Conservation (phyloP, 441 rosid genomes). For the Populus hybrid region DNA sequence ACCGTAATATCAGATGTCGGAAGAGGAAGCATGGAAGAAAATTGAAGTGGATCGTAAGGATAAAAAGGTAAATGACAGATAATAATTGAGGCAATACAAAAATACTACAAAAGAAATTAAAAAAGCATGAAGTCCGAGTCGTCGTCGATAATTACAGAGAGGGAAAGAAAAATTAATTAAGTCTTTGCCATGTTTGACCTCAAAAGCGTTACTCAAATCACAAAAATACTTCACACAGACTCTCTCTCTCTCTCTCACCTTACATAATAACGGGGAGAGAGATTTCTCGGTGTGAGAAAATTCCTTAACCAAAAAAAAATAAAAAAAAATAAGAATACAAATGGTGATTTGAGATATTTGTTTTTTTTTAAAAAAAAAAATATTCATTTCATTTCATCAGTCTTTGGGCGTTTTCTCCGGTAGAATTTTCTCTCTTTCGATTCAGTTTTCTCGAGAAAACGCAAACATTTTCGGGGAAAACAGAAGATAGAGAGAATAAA, state of each 20-base stretch:
- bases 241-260: background rate
- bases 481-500: background rate
- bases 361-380: too few relatives aligned
- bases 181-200: constrained; percentile 65
- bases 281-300: background rate
- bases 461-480: constrained; percentile 24
- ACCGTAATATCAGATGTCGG: background rate
- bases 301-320: background rate
- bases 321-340: too few relatives aligned
- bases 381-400: too few relatives aligned
- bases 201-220: background rate
- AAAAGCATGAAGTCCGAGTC: constrained; percentile 3
- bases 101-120: background rate
- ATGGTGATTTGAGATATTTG: background rate
- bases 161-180: constrained; percentile 1
- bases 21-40: constrained; percentile 7
- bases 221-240: background rate
- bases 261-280: background rate
- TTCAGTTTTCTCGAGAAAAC: constrained; percentile 22
- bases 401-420: too few relatives aligned
- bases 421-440: background rate
- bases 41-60: background rate
- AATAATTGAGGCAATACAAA: background rate
- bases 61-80: background rate
- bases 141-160: constrained; percentile 24